Evolutionary conservation across 441 rosid genomes (phyloP), one percentile per base, ranked within the genome.

Genomic region (Pelargonium cotyledonis): DNA sequence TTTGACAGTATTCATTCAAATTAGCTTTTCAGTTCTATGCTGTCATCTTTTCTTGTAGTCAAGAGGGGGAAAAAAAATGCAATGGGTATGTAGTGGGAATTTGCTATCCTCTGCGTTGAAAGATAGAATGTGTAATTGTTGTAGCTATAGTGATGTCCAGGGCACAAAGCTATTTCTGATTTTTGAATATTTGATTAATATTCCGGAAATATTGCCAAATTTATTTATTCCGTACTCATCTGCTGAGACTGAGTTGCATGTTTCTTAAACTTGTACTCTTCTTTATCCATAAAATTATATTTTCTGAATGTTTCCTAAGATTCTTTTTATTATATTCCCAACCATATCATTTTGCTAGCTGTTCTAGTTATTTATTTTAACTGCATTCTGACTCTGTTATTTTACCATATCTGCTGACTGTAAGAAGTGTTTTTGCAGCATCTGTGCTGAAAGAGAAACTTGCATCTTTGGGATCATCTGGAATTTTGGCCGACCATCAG

Each of bases 401-500:
- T 66, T 73, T 60, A 70, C 61, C 38, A 8, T 12, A 74, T 70
- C 71, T 75, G 70, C 88, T 88, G 77, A 88, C 72, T 40, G 65
- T 77, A 38, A 62, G 73, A 73, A 60, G 68, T 75, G 66, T 29
- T 65, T 85, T 71, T 86, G 87, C 96, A 92, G 99, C 96, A 44
- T 89, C 99, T 74, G 84, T 89, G 73, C 80, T 95, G 74, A 95
- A 92, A 89, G 97, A 92, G 79, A 95, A 89, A 76, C 99, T 95
- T 65, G 80, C 95, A 71, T 84, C 89, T 41, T 81, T 95, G 88
- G 98, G 97, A 55, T 85, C 98, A 55, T 95, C 98, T 46, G 99
- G 99, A 78, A 86, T 92, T 81, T 81, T 95, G 76, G 99, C 99
- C 38, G 99, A 95, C 69, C 97, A 95, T 83, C 99, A 95, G 81